Evolutionary conservation across 768 basidiomycete genomes (phyloP).

Genomic region (Leccinum obscurum): DNA sequence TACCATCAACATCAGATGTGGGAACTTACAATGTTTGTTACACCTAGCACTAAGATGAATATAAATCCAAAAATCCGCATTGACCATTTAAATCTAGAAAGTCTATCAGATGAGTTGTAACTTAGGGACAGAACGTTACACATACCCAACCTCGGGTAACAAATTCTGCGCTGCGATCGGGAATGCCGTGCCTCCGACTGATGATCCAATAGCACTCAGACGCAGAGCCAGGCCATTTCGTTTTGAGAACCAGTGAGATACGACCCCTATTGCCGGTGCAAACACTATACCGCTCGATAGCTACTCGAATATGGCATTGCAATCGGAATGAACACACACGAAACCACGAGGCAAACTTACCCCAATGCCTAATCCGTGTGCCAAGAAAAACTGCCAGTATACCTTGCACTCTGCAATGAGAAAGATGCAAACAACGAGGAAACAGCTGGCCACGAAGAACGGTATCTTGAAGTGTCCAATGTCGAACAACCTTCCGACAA

Average conservation of each 20-base stretch:
- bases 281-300: conserved; percentile 57
- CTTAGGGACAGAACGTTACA: conserved; percentile 2
- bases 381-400: conserved; percentile 77
- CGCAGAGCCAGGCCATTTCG: conserved; percentile 59
- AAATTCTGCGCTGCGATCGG: conserved; percentile 62
- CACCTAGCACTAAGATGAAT: conserved; percentile 43
- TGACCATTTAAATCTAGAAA: conserved; percentile 68
- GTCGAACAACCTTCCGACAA: conserved; percentile 72
- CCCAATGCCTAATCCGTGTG: conserved; percentile 67
- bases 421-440: conserved; percentile 56
- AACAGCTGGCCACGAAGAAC: conserved; percentile 44
- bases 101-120: background rate
- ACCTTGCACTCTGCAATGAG: conserved; percentile 63
- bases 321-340: background rate
- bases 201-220: conserved; percentile 61
- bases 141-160: conserved; percentile 54
- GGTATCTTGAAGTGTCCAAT: conserved; percentile 63
- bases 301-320: conserved; percentile 11
- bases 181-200: conserved; percentile 65
- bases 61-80: conserved; percentile 69
- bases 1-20: conserved; percentile 3
- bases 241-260: conserved; percentile 75
- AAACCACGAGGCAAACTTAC: conserved; percentile 37
- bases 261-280: conserved; percentile 55
- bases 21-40: conserved; percentile 47